Percentiles rank a stretch among this genome's conserved stretches.
phyloP scores from a whole-genome alignment of 805 yeast genomes.

The Kluyveromyces aestuarii region DNA sequence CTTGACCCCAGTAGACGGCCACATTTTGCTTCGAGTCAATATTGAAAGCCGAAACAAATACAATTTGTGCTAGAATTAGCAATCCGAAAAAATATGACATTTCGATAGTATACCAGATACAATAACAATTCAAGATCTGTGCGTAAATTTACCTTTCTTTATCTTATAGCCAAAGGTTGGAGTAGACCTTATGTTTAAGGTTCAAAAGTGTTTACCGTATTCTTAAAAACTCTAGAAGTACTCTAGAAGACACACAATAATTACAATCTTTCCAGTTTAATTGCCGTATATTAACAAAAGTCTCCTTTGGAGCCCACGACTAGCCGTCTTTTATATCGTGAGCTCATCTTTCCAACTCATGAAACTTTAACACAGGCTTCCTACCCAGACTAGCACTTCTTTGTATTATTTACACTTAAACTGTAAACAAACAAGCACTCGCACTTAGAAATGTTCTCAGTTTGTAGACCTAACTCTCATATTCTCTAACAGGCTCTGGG shows the following conservation, averaged over 20 bases:
- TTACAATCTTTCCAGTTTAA: too few species aligned
- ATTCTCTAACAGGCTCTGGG: background rate
- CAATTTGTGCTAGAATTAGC: slow-evolving; percentile 1
- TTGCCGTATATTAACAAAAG: too few species aligned
- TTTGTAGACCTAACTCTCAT: background rate
- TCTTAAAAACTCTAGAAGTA: background rate
- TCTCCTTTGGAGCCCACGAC: too few species aligned
- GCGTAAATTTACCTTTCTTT: too few species aligned
- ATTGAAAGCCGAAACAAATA: slow-evolving; percentile 23
- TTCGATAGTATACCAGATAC: background rate
- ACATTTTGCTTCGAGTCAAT: slow-evolving; percentile 43
- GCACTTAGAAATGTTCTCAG: background rate
- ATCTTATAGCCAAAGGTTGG: background rate
- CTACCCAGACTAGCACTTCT: background rate
- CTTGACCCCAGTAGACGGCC: slow-evolving; percentile 88
- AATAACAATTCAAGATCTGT: too few species aligned
- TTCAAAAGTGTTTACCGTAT: background rate
- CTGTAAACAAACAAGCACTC: background rate
- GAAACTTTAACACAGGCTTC: too few species aligned
- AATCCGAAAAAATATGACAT: background rate
- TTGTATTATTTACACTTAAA: background rate
- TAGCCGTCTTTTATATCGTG: too few species aligned
- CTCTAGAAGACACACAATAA: background rate
- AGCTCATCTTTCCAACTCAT: too few species aligned
- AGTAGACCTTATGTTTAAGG: background rate